Conservation (phyloP, 768 basidiomycete species). For the Boletus rubescentipes region DNA sequence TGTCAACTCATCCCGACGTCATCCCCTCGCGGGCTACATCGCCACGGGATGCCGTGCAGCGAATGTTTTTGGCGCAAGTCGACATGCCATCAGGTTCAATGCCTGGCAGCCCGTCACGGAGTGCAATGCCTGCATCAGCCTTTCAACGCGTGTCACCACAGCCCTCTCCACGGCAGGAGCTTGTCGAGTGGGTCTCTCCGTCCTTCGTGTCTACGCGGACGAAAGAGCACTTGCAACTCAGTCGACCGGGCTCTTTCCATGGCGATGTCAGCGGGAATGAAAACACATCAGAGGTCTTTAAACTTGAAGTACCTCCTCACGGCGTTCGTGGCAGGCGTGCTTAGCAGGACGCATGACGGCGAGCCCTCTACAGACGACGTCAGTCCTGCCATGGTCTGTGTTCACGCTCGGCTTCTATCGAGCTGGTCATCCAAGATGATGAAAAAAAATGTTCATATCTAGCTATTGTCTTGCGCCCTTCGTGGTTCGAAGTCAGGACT, state of each 20-base stretch:
- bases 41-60: conserved; percentile 21
- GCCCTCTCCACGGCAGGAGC: conserved; percentile 30
- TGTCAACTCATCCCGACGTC: conserved; percentile 23
- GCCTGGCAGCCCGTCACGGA: conserved; percentile 16
- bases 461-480: conserved; percentile 13
- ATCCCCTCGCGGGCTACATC: conserved; percentile 24
- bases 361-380: conserved; percentile 7
- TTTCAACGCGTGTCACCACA: conserved; percentile 29
- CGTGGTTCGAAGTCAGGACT: conserved; percentile 10
- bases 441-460: conserved; percentile 10
- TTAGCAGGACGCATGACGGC: conserved; percentile 1
- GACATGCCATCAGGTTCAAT: conserved; percentile 13
- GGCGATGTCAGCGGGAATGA: conserved; percentile 34
- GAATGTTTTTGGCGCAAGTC: conserved; percentile 21
- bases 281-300: conserved; percentile 14
- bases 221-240: conserved; percentile 11
- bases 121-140: conserved; percentile 9
- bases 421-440: background rate
- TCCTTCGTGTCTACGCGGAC: conserved; percentile 19
- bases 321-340: conserved; percentile 10
- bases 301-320: conserved; percentile 4
- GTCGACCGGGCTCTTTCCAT: conserved; percentile 24
- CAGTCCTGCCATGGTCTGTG: conserved; percentile 7
- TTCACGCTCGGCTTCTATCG: conserved; percentile 3
- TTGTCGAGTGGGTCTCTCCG: conserved; percentile 23